Percentiles rank a stretch among this genome's conserved stretches.
Conservation (phyloP, 2,329 filamentous ascomycete genomes). For the Penicillium frequentans region DNA sequence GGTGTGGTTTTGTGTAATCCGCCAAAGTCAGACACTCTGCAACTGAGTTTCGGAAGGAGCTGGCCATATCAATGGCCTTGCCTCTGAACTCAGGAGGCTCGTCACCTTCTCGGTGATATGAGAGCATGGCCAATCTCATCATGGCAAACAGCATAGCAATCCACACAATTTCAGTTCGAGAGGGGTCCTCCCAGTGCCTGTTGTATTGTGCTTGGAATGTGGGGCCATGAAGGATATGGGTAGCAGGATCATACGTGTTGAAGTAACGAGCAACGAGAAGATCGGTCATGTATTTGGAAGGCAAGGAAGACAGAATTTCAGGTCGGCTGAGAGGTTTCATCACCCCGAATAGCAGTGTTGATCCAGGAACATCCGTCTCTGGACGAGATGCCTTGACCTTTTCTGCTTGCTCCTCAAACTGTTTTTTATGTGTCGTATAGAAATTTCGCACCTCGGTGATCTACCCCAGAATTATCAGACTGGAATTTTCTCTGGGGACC, state of each 20-base stretch:
- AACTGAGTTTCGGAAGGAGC: slow-evolving; percentile 53
- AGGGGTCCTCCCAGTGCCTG: slow-evolving; percentile 60
- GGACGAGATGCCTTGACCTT: slow-evolving; percentile 69
- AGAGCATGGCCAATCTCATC: slow-evolving; percentile 65
- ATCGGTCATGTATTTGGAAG: slow-evolving; percentile 78
- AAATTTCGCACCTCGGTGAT: slow-evolving; percentile 94
- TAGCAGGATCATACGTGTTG: slow-evolving; percentile 70
- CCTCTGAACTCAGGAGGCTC: slow-evolving; percentile 64
- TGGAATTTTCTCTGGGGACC: not conserved
- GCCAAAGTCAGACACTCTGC: slow-evolving; percentile 63
- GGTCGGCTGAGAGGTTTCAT: slow-evolving; percentile 67
- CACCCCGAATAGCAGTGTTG: slow-evolving; percentile 76
- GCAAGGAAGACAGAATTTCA: slow-evolving; percentile 78
- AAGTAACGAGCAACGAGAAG: slow-evolving; percentile 87
- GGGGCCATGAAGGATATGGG: slow-evolving; percentile 74
- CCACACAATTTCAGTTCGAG: slow-evolving; percentile 60
- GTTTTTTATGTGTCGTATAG: slow-evolving; percentile 81
- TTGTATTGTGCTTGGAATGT: slow-evolving; percentile 78
- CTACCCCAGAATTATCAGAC: slow-evolving; percentile 36
- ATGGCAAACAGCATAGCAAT: slow-evolving; percentile 63
- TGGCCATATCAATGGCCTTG: slow-evolving; percentile 51
- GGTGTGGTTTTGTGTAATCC: slow-evolving; percentile 64
- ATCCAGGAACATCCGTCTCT: slow-evolving; percentile 58
- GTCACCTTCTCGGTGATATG: slow-evolving; percentile 61
- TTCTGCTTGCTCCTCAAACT: slow-evolving; percentile 78